Conservation (phyloP, 805 yeast species). For the Kodamaea neixiangensis region DNA sequence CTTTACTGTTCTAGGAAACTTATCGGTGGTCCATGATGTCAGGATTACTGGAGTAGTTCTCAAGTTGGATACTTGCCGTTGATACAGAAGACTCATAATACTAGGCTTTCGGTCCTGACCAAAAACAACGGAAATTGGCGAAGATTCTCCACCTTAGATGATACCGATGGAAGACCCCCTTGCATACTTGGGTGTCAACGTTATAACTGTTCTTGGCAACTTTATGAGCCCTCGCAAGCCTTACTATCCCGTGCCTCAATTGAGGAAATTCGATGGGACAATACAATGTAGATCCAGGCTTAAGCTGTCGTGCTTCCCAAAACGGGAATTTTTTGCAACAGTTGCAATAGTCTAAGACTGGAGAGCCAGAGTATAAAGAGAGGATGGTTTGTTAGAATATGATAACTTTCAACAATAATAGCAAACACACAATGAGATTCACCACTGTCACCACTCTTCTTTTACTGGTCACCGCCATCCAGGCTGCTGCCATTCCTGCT, state of each 20-base stretch:
- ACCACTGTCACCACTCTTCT: slow-evolving; percentile 4
- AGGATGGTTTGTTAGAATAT: not conserved
- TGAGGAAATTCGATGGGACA: not conserved
- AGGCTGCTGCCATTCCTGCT: slow-evolving; percentile 4
- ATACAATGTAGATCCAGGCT: not conserved
- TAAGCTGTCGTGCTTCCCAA: not conserved
- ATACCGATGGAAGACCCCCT: not conserved
- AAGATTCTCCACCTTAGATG: not conserved
- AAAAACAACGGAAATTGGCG: too few relatives aligned
- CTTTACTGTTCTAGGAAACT: not conserved
- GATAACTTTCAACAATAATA: not conserved
- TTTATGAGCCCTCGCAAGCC: not conserved
- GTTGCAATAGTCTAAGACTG: not conserved
- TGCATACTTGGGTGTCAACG: not conserved
- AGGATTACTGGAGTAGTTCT: not conserved
- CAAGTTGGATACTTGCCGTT: too few relatives aligned
- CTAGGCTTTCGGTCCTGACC: too few relatives aligned
- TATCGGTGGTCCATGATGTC: not conserved
- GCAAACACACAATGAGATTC: slow-evolving; percentile 6
- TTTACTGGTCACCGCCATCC: slow-evolving; percentile 4
- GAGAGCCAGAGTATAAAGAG: not conserved
- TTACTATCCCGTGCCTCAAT: not conserved
- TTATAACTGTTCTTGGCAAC: not conserved
- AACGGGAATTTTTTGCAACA: slow-evolving; percentile 1
- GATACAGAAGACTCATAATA: too few relatives aligned